Conservation (phyloP, 257 asterid genomes). For the Jaltomata sinuosa region DNA sequence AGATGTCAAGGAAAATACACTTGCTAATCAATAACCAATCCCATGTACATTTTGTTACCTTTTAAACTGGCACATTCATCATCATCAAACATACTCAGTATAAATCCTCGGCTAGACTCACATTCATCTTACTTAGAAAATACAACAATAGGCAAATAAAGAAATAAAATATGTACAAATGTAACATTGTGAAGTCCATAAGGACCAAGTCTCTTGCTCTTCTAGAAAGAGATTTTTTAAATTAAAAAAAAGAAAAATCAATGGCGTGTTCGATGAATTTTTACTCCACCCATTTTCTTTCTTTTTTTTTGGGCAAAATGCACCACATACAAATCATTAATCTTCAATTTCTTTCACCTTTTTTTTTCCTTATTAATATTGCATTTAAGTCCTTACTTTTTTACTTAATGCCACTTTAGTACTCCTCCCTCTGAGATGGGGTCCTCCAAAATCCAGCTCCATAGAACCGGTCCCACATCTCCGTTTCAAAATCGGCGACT, state of each 20-base stretch:
- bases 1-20: neutral
- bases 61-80: neutral
- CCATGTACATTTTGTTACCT: neutral
- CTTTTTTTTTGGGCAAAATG: neutral
- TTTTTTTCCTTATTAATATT: neutral
- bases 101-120: too few relatives aligned
- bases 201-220: neutral
- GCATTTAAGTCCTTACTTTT: neutral
- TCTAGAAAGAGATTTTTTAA: neutral
- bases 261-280: neutral
- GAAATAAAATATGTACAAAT: neutral
- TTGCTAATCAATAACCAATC: neutral
- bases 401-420: neutral
- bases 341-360: neutral
- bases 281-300: neutral
- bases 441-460: conserved; percentile 86
- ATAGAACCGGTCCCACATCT: conserved; percentile 64
- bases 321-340: neutral
- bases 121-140: neutral
- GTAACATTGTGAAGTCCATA: neutral
- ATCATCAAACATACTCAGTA: too few relatives aligned
- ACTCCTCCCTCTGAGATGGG: conserved; percentile 39
- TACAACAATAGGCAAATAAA: neutral
- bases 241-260: neutral
- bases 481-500: conserved; percentile 34